These are phyloP conservation scores for Quercus lobata DNA, from an alignment of 331 rosid species.

Conservation along the genomic window DNA sequence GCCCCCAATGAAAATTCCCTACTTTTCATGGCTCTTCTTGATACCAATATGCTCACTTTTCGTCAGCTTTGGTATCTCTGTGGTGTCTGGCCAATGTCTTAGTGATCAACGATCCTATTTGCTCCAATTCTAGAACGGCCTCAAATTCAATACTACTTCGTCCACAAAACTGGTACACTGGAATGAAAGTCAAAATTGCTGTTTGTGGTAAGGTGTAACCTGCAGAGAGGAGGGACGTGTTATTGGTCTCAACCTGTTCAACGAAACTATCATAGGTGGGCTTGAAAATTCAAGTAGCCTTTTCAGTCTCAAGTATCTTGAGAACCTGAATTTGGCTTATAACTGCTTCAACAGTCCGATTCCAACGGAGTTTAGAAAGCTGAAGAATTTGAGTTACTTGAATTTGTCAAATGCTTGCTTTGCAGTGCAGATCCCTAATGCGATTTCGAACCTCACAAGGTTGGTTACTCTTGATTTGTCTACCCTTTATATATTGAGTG, in stretches of 20 bases:
- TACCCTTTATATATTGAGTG: accelerated
- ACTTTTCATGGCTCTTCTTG: not conserved
- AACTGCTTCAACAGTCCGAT: conserved; percentile 6
- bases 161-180: too few species aligned
- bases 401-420: conserved; percentile 32
- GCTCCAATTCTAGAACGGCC: too few species aligned
- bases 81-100: conserved; percentile 7
- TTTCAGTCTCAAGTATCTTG: not conserved
- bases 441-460: not conserved
- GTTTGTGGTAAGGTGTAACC: conserved; percentile 39
- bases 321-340: conserved; percentile 14
- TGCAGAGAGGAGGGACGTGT: conserved; percentile 16
- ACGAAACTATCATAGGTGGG: not conserved
- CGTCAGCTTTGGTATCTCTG: not conserved
- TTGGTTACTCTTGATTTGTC: conserved; percentile 33
- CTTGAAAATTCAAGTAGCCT: conserved; percentile 15
- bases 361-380: conserved; percentile 1
- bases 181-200: not conserved
- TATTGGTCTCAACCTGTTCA: conserved; percentile 19
- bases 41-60: not conserved
- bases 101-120: not conserved
- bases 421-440: conserved; percentile 27
- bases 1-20: not conserved
- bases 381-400: conserved; percentile 3
- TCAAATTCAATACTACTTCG: accelerated